A percentile compares a stretch with the other conserved stretches of the same genome.
Conservation (phyloP, 2,329 filamentous ascomycete species). For the Nectriaceae sp. region DNA sequence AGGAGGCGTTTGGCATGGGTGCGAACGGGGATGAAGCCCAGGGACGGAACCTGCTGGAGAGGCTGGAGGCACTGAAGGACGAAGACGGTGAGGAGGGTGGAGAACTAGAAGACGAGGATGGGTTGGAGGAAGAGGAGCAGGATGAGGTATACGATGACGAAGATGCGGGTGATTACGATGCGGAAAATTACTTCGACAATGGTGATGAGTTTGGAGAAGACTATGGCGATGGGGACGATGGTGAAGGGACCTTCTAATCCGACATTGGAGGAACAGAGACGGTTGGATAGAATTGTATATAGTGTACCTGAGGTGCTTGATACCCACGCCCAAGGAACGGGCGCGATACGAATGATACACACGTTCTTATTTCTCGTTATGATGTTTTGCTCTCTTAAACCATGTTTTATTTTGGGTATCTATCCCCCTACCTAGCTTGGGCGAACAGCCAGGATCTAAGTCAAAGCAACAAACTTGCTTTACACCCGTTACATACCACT, state of each 20-base stretch:
- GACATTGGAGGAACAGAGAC: conserved; percentile 1
- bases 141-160: conserved; percentile 58
- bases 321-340: conserved; percentile 25
- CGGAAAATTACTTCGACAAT: conserved; percentile 62
- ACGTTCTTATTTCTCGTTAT: conserved; percentile 14
- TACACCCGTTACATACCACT: neutral
- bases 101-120: conserved; percentile 54
- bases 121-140: conserved; percentile 46
- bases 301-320: conserved; percentile 20
- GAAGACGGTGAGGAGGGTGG: conserved; percentile 52
- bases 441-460: neutral
- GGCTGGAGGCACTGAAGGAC: conserved; percentile 48
- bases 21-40: conserved; percentile 29
- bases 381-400: conserved; percentile 9
- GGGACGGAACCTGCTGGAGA: conserved; percentile 43
- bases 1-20: conserved; percentile 49
- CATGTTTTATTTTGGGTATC: conserved; percentile 9
- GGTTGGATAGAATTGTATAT: conserved; percentile 16
- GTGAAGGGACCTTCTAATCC: conserved; percentile 41
- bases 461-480: too few species aligned
- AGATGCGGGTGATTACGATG: conserved; percentile 62
- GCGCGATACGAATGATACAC: conserved; percentile 17
- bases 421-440: conserved; percentile 1
- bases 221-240: conserved; percentile 54
- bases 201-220: conserved; percentile 57